A percentile compares a stretch with the other conserved stretches of the same genome.
Conservation (phyloP, 2,329 filamentous ascomycete species). For the Aspergillus carbonarius region DNA sequence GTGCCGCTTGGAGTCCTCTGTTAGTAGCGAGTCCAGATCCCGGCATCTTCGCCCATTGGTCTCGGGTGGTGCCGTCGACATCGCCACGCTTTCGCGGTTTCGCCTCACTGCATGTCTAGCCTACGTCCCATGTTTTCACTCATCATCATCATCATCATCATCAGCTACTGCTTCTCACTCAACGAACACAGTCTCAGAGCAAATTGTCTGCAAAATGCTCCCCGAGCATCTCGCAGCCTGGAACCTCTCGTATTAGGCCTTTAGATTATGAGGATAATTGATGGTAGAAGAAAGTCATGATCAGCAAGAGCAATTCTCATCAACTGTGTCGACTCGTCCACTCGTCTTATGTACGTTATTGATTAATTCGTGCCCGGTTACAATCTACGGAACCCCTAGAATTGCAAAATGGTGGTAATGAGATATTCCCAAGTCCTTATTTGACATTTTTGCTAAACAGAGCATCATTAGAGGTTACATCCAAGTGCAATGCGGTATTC, state of each 20-base stretch:
- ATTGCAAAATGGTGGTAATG: too few relatives aligned
- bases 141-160: background rate
- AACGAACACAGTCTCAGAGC: background rate
- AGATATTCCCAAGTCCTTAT: too few relatives aligned
- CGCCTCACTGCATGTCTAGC: background rate
- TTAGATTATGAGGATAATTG: background rate
- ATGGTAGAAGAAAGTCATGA: background rate
- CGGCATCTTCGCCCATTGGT: background rate
- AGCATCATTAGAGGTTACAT: too few relatives aligned
- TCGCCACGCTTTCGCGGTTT: background rate
- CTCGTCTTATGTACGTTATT: background rate
- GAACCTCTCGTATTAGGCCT: background rate
- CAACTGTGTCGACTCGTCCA: background rate
- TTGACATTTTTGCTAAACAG: too few relatives aligned
- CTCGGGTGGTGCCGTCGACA: background rate
- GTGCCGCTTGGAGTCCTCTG: background rate
- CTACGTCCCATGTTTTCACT: background rate
- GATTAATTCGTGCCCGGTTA: background rate
- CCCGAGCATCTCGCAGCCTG: background rate
- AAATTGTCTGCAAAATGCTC: background rate
- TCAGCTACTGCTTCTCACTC: background rate
- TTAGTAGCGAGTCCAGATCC: background rate
- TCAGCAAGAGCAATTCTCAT: background rate
- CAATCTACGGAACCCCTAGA: too few relatives aligned
- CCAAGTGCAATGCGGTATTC: too few relatives aligned